These are phyloP conservation scores for Globisporangium lucens DNA, from an alignment of 352 stramenopile species.

Conservation along the genomic window DNA sequence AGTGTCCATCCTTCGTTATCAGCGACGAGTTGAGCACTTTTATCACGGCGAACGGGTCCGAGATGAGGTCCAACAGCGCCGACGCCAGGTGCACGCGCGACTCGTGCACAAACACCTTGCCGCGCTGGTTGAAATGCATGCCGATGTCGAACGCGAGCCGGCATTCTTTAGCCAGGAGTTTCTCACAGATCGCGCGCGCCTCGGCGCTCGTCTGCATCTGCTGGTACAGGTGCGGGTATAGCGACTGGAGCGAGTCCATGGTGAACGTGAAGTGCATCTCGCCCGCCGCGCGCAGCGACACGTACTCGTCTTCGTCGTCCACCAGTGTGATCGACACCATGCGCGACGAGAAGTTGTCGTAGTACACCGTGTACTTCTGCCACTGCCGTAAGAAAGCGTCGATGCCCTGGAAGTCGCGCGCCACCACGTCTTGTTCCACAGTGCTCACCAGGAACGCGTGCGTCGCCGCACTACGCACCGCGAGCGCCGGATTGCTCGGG, in stretches of 20 bases:
- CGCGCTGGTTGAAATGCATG: slow-evolving; percentile 33
- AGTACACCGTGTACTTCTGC: slow-evolving; percentile 57
- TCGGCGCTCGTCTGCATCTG: slow-evolving; percentile 23
- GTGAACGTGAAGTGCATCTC: slow-evolving; percentile 42
- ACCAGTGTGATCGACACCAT: slow-evolving; percentile 29
- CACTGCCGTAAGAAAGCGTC: slow-evolving; percentile 46
- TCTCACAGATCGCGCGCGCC: slow-evolving; percentile 18
- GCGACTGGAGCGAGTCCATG: slow-evolving; percentile 34
- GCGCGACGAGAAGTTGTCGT: slow-evolving; percentile 29
- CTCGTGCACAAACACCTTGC: slow-evolving; percentile 26
- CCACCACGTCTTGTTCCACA: slow-evolving; percentile 35
- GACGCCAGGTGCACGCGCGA: slow-evolving; percentile 47
- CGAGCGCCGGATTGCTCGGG: slow-evolving; percentile 15
- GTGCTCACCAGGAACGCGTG: slow-evolving; percentile 34
- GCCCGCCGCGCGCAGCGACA: slow-evolving; percentile 32
- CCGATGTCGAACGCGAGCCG: slow-evolving; percentile 29
- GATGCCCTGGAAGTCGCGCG: slow-evolving; percentile 44
- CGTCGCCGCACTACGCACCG: not conserved
- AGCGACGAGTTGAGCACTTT: slow-evolving; percentile 29
- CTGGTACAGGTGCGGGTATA: slow-evolving; percentile 45
- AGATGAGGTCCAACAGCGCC: slow-evolving; percentile 34
- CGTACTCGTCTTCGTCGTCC: slow-evolving; percentile 32
- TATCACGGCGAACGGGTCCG: slow-evolving; percentile 32
- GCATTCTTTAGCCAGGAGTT: slow-evolving; percentile 30
- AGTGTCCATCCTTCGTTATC: slow-evolving; percentile 38